These are phyloP conservation scores for Osmozyma mogii DNA, from an alignment of 805 yeast genomes.

Conservation along the genomic window DNA sequence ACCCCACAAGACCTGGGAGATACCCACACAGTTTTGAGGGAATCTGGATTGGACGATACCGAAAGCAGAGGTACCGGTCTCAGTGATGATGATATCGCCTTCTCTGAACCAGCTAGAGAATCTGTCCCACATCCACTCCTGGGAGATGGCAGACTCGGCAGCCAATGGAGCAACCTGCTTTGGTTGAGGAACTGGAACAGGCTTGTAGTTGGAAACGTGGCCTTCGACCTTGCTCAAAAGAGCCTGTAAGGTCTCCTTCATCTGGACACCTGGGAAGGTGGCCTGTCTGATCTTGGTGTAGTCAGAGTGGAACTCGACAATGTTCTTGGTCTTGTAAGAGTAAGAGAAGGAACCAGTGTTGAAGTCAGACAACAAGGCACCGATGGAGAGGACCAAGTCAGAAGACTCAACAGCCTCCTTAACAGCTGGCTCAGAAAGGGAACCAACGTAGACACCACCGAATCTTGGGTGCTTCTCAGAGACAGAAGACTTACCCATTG, in stretches of 20 bases:
- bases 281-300: conserved; percentile 64
- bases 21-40: conserved; percentile 18
- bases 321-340: conserved; percentile 65
- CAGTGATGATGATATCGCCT: conserved; percentile 21
- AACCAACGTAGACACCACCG: conserved; percentile 83
- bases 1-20: conserved; percentile 23
- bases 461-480: conserved; percentile 51
- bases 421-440: conserved; percentile 67
- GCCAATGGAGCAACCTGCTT: no score
- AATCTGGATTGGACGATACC: conserved; percentile 20
- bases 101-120: conserved; percentile 19
- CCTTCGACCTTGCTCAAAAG: conserved; percentile 26
- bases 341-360: conserved; percentile 85
- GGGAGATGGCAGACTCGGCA: no score
- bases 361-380: conserved; percentile 81
- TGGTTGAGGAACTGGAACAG: conserved; percentile 53
- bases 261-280: conserved; percentile 63
- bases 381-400: conserved; percentile 70
- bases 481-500: conserved; percentile 82
- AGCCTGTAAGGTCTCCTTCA: conserved; percentile 39
- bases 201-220: conserved; percentile 36
- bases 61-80: conserved; percentile 22
- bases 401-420: conserved; percentile 64
- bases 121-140: conserved; percentile 20
- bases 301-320: conserved; percentile 74